Percentiles rank a stretch among this genome's conserved stretches.
Conservation (phyloP, 768 basidiomycete genomes). For the Psilocybe cyanescens region DNA sequence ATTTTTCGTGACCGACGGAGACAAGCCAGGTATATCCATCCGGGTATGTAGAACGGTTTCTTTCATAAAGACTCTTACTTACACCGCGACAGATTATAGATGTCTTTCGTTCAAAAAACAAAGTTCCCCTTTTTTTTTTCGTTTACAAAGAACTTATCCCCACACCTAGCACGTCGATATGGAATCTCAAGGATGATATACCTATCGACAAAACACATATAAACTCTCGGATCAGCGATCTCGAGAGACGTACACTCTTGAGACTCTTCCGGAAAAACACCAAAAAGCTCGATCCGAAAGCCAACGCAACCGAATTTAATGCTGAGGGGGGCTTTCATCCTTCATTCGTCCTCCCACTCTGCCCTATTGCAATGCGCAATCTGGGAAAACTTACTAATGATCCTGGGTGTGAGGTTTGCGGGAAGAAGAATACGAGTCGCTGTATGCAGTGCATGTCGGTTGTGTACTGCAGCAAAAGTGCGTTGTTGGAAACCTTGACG, state of each 20-base stretch:
- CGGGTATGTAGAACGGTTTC: slow-evolving; percentile 20
- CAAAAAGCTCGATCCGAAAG: slow-evolving; percentile 28
- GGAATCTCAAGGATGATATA: slow-evolving; percentile 10
- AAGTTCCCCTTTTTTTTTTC: slow-evolving; percentile 29
- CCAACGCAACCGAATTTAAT: background rate
- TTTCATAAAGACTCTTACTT: no score
- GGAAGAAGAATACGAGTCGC: slow-evolving; percentile 33
- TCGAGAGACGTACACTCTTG: slow-evolving; percentile 38
- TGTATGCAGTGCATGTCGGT: slow-evolving; percentile 40
- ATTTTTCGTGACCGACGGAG: slow-evolving; percentile 23
- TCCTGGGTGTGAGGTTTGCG: slow-evolving; percentile 43
- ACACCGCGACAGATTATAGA: slow-evolving; percentile 24
- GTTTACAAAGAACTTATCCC: slow-evolving; percentile 27
- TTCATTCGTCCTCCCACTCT: slow-evolving; percentile 42
- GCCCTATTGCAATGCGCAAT: slow-evolving; percentile 39
- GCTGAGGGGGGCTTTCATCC: slow-evolving; percentile 25
- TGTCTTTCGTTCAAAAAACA: slow-evolving; percentile 23
- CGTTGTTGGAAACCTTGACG: background rate
- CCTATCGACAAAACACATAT: slow-evolving; percentile 6
- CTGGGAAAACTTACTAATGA: slow-evolving; percentile 41
- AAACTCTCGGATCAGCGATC: slow-evolving; percentile 23
- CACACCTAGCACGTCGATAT: slow-evolving; percentile 17
- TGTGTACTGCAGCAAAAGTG: slow-evolving; percentile 42
- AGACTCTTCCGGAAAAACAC: slow-evolving; percentile 35
- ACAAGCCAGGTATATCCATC: slow-evolving; percentile 26